A percentile compares a stretch with the other conserved stretches of the same genome.
Conservation (phyloP, 345 rosid species). For the Syzygium oleosum region DNA sequence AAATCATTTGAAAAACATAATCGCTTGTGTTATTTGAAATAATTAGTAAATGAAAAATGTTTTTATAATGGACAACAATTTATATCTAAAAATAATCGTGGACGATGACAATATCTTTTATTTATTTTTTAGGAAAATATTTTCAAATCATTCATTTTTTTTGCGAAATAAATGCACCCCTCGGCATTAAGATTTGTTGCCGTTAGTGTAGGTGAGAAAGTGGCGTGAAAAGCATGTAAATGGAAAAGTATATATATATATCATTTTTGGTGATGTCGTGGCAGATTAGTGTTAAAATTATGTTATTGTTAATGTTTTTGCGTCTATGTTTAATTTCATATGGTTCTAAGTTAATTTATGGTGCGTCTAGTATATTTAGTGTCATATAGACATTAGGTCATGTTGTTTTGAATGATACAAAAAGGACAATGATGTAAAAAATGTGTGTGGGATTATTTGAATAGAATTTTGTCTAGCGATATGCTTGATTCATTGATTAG, state of each 20-base stretch:
- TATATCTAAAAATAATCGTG: no score
- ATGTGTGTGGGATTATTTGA: neutral
- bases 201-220: neutral
- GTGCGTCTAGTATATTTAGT: neutral
- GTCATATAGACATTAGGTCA: neutral
- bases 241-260: neutral
- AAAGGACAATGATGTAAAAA: neutral
- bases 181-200: neutral
- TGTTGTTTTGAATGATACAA: neutral
- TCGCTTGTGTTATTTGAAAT: no score
- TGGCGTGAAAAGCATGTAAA: neutral
- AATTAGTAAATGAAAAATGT: no score
- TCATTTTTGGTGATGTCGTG: neutral
- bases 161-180: no score
- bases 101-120: no score
- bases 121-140: no score
- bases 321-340: neutral
- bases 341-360: neutral
- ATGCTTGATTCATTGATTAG: neutral
- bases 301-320: no score
- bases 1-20: no score
- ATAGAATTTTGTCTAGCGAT: neutral
- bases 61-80: no score
- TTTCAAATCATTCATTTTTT: no score
- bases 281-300: neutral